Evolutionary conservation across 192 early-diverging fungal species (phyloP).

Genomic region (Gamsiella multidivaricata): DNA sequence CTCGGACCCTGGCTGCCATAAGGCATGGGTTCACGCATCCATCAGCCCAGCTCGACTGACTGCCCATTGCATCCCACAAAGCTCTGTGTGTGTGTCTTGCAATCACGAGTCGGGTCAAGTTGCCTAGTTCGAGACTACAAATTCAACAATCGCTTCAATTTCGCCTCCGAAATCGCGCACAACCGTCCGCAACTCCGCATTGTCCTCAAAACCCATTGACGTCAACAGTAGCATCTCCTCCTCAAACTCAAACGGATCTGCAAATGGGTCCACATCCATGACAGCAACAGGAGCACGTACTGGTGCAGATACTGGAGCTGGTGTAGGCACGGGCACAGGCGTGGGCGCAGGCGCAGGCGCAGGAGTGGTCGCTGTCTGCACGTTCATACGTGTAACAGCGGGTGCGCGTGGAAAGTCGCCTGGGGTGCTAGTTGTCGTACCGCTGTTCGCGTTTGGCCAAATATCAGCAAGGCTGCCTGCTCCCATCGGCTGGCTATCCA

Average conservation of each 20-base stretch:
- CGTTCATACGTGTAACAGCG: background rate
- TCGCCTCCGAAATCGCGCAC: conserved; percentile 49
- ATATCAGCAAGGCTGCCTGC: conserved; percentile 13
- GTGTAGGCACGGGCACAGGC: background rate
- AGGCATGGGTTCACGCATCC: no score
- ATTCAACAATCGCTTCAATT: conserved; percentile 41
- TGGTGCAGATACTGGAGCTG: background rate
- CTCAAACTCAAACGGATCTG: conserved; percentile 43
- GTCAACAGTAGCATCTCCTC: conserved; percentile 26
- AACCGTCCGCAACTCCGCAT: conserved; percentile 21
- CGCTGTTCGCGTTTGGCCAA: conserved; percentile 6
- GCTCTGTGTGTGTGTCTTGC: no score
- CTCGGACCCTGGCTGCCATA: no score
- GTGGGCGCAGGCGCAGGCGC: background rate
- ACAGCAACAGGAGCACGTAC: background rate
- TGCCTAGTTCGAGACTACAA: conserved; percentile 1
- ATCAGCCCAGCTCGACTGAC: no score
- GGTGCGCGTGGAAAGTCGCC: conserved; percentile 30
- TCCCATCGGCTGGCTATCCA: background rate
- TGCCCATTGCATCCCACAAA: no score
- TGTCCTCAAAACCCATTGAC: conserved; percentile 36
- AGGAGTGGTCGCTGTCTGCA: background rate
- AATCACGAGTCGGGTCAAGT: no score
- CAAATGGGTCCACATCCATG: conserved; percentile 32
- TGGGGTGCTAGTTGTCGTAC: conserved; percentile 10